A percentile compares a stretch with the other conserved stretches of the same genome.
phyloP scores from a whole-genome alignment of 176 grass and related monocot genomes.

The Aegilops longissima region DNA sequence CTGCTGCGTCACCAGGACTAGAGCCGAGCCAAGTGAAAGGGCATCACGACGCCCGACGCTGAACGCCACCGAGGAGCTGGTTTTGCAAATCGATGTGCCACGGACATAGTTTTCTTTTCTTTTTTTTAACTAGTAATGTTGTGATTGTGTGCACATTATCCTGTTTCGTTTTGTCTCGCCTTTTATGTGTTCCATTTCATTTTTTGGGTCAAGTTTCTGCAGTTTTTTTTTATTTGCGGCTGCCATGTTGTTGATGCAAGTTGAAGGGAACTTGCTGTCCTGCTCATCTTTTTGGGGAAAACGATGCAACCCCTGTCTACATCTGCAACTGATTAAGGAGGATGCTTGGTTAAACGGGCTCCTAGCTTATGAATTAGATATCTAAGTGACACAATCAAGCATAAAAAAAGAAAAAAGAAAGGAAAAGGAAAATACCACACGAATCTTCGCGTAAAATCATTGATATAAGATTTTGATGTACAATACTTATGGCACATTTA shows the following conservation, averaged over 20 bases:
- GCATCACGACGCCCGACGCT: too few relatives aligned
- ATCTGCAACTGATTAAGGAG: constrained; percentile 23
- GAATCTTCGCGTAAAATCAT: too few relatives aligned
- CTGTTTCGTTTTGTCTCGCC: background rate
- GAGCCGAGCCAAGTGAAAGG: too few relatives aligned
- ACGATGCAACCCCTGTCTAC: constrained; percentile 42
- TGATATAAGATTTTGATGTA: too few relatives aligned
- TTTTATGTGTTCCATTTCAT: background rate
- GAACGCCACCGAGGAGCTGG: too few relatives aligned
- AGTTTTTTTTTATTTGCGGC: background rate
- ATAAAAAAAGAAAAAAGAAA: too few relatives aligned
- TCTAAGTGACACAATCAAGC: too few relatives aligned
- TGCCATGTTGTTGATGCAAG: constrained; percentile 43
- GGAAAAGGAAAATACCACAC: too few relatives aligned
- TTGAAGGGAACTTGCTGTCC: constrained; percentile 33
- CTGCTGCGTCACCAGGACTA: too few relatives aligned
- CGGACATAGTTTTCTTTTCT: background rate
- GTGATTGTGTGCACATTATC: background rate
- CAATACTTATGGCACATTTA: too few relatives aligned
- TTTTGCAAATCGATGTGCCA: background rate
- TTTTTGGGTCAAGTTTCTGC: background rate
- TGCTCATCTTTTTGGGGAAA: constrained; percentile 47
- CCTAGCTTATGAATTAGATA: too few relatives aligned
- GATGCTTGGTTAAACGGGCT: background rate
- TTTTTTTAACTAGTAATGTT: background rate